Percentiles rank a stretch among this genome's conserved stretches.
Conservation (phyloP, 768 basidiomycete genomes). For the Candolleomyces eurysporus region DNA sequence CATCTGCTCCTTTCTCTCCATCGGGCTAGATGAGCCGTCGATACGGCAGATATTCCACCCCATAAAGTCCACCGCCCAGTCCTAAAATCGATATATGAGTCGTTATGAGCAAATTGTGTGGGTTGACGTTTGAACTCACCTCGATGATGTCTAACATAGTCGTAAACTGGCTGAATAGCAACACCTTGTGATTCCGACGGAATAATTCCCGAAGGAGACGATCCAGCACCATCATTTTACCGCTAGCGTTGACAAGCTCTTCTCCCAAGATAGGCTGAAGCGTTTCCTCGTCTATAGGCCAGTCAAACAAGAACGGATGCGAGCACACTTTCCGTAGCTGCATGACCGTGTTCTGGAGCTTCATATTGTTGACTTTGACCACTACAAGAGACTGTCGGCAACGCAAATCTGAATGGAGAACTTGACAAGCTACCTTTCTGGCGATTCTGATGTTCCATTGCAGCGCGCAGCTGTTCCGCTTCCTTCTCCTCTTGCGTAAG, state of each 20-base stretch:
- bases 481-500: conserved; percentile 33
- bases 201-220: conserved; percentile 84
- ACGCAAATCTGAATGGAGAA: not conserved
- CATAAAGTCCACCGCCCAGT: conserved; percentile 87
- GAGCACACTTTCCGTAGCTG: conserved; percentile 96
- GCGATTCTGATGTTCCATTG: conserved; percentile 55
- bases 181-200: conserved; percentile 73
- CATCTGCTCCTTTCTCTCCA: conserved; percentile 84
- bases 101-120: not conserved
- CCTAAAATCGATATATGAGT: conserved; percentile 39
- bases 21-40: conserved; percentile 82
- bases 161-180: conserved; percentile 92
- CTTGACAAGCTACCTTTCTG: conserved; percentile 48
- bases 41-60: conserved; percentile 86
- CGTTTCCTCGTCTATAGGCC: conserved; percentile 67
- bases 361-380: conserved; percentile 88
- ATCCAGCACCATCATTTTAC: conserved; percentile 97
- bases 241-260: conserved; percentile 80
- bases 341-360: conserved; percentile 94
- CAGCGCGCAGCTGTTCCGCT: conserved; percentile 52
- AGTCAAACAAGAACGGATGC: conserved; percentile 88
- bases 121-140: conserved; percentile 36
- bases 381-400: conserved; percentile 37
- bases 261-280: conserved; percentile 67
- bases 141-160: conserved; percentile 96